phyloP scores from a whole-genome alignment of 768 basidiomycete species.

The Macrocybe gigantea region DNA sequence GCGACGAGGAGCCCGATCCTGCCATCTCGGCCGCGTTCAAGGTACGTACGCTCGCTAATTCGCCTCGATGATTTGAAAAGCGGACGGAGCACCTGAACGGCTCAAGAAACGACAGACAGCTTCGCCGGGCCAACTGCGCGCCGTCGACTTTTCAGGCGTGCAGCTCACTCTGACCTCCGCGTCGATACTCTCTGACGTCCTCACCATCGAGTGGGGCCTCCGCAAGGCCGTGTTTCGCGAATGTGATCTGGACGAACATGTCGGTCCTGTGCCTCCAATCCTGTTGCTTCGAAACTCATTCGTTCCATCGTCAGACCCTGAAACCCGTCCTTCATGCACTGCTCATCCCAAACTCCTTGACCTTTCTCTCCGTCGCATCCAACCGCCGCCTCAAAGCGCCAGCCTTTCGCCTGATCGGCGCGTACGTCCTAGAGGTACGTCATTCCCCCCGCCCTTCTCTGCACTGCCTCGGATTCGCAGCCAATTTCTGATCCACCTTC shows the following conservation, averaged over 20 bases:
- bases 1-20: constrained; percentile 65
- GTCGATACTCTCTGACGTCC: constrained; percentile 83
- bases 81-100: too few species aligned
- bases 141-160: constrained; percentile 75
- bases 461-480: background rate
- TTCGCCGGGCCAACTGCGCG: constrained; percentile 51
- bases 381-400: constrained; percentile 74
- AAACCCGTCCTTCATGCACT: constrained; percentile 90
- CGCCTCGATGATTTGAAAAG: too few species aligned
- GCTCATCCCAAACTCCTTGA: constrained; percentile 74
- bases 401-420: constrained; percentile 76
- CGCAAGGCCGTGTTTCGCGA: constrained; percentile 80
- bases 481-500: background rate
- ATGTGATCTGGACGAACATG: constrained; percentile 83
- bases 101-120: constrained; percentile 34
- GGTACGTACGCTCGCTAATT: constrained; percentile 32
- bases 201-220: constrained; percentile 91
- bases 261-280: constrained; percentile 25
- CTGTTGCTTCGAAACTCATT: background rate
- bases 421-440: constrained; percentile 69
- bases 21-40: constrained; percentile 67
- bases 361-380: constrained; percentile 80
- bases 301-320: constrained; percentile 44
- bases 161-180: constrained; percentile 67
- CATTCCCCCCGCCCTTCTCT: background rate